Base-by-base conservation (phyloP, 1,139 yeast species). In the Saccharomyces pastorianus region DNA sequence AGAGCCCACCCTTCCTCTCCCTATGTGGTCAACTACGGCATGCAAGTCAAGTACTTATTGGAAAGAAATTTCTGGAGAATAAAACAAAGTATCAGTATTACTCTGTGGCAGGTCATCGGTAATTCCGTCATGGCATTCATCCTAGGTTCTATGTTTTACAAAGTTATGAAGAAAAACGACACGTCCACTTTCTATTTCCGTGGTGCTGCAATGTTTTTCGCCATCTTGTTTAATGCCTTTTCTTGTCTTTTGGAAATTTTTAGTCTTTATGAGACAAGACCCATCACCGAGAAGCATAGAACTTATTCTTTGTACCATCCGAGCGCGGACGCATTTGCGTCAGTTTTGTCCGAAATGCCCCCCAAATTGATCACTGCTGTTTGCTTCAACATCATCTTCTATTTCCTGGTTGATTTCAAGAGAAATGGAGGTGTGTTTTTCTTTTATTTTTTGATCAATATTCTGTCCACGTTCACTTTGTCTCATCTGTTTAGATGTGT, bases 251-350 rank as follows among this genome's bases (percentile, higher is more conserved):
- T 87, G 67, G 95, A 88, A 70, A 82, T 88, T 60, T 79, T 85
- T 72, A 72, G 87, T 6, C 71, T 85, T 53, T 81, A 76, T 60
- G 90, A 84, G 64, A 84, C 88, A n/a, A 81, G 95, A 64, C 83
- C 87, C 2, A 80, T 88, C 59, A 86, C 86, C 29, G 91, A 85
- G 68, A 88, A 88, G 66, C 96, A 88, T 62, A 84, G 84, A 66
- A 77, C 82, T 47, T 87, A 81, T 68, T 88, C 90, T 1, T 70
- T 87, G 54, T 86, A 85, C 64, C 88, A 84, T 58, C 93, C 93
- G 7, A 78, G 89, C 53, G 88, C 91, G 1, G 88, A 85, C 61
- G 89, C 93, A 0, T 63, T 85, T 20, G 87, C 91, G 0, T 81
- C 88, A 8, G 77, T 85, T 52, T 62, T 85, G 17, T 80, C 89